Evolutionary conservation across 148 eudicot species (phyloP).

Genomic region (Nepenthes mirabilis): DNA sequence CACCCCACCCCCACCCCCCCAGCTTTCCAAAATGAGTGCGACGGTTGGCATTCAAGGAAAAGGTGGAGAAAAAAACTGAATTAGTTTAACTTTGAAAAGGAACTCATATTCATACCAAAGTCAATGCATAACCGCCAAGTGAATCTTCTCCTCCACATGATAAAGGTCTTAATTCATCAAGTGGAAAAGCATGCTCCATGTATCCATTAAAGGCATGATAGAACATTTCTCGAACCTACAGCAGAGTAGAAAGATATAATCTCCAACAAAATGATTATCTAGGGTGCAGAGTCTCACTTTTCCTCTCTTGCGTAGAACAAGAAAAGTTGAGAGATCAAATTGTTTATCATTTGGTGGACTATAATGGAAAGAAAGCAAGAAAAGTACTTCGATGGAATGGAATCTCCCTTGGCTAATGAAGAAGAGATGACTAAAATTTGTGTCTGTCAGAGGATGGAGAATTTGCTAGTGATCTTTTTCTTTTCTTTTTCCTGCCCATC

Average conservation of each 20-base stretch:
- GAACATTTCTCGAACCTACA: conserved; percentile 81
- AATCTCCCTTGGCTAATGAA: too few relatives aligned
- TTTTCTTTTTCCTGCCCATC: too few relatives aligned
- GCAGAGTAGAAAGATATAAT: conserved; percentile 3
- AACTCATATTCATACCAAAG: conserved; percentile 45
- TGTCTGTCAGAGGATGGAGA: too few relatives aligned
- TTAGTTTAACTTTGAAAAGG: neutral
- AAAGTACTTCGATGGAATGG: too few relatives aligned
- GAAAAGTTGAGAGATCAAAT: too few relatives aligned
- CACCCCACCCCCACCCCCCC: neutral
- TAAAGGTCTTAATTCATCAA: conserved; percentile 78
- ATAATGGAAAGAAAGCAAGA: too few relatives aligned
- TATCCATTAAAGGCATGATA: conserved; percentile 97
- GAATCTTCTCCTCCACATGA: conserved; percentile 94
- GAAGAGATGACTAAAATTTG: too few relatives aligned
- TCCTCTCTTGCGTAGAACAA: too few relatives aligned
- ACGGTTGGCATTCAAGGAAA: neutral
- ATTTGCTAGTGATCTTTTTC: too few relatives aligned
- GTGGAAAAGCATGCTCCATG: conserved; percentile 95
- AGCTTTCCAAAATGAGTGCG: neutral
- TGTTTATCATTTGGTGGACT: too few relatives aligned
- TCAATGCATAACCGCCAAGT: conserved; percentile 93
- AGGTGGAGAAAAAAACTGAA: neutral
- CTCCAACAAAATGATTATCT: neutral
- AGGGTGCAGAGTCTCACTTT: neutral